A percentile compares a stretch with the other conserved stretches of the same genome.
Conservation (phyloP, 2,329 filamentous ascomycete genomes). For the Colletotrichum sp. region DNA sequence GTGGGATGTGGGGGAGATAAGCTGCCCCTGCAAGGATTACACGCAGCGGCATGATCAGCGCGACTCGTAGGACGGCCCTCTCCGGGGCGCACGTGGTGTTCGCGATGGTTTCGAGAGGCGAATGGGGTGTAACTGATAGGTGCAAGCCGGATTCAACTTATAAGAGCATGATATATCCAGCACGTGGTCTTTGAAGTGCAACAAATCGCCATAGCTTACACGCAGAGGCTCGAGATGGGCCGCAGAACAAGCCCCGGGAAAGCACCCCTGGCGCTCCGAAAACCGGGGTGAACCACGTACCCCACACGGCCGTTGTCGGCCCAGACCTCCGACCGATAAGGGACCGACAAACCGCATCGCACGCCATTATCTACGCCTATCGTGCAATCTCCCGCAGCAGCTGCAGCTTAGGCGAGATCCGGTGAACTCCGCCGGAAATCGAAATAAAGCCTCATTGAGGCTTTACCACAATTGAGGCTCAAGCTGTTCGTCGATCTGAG, state of each 20-base stretch:
- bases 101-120: neutral
- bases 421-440: neutral
- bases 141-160: neutral
- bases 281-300: slow-evolving; percentile 1
- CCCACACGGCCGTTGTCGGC: slow-evolving; percentile 12
- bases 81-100: neutral
- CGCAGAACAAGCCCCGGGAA: neutral
- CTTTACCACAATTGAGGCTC: neutral
- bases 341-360: neutral
- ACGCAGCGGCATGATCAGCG: neutral
- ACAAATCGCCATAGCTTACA: neutral
- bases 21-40: neutral
- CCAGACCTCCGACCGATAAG: slow-evolving; percentile 7
- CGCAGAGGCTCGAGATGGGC: neutral
- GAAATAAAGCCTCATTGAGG: neutral
- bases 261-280: neutral
- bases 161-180: neutral
- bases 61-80: neutral
- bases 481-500: neutral
- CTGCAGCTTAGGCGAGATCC: neutral
- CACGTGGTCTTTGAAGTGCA: neutral
- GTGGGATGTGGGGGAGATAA: slow-evolving; percentile 18
- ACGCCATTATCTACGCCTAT: slow-evolving; percentile 4
- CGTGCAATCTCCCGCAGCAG: neutral
- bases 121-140: neutral